Base-by-base conservation (phyloP, 163 green algal species). In the Picocystis sp. region DNA sequence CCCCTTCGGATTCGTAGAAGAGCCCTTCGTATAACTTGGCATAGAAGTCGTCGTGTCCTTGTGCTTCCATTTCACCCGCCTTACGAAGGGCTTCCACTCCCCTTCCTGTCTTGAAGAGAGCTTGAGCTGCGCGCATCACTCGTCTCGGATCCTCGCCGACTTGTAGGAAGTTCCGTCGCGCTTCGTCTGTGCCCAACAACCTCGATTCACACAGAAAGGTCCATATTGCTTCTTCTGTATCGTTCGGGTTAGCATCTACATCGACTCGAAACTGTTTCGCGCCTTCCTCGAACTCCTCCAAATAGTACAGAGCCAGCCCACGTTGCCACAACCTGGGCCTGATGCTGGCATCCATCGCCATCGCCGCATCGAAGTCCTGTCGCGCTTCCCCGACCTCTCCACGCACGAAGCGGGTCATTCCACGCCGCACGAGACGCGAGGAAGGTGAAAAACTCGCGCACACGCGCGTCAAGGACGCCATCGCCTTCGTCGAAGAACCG, bases 281-380 rank as follows among this genome's bases (percentile, higher is more conserved):
- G 1, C 50, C 80, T 47, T 83, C 70, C 29, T 71, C 43, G 38
- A 63, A 85, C 3, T 59, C 33, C 2, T 55, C 53, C 22, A 76
- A 23, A 49, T 86, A 86, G 60, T 83, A 87, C 11, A 84, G 66
- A 5, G 55, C 64, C 1, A 88, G 68, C 5, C 79, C 79, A 12
- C 79, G 65, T 67, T 88, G 79, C 79, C 79, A 88, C 25, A 88
- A 63, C 61, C 80, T 82, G 2, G 79, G 75, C n/a, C 59, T 47
- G 25, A 83, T 57, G 14, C 34, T 21, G 0, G 75, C 66, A 2
- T 71, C 52, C 3, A 56, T 43, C 13, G 50, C 45, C 19, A 85
- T 59, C 1, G 73, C 79, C 0, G 34, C 25, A 56, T 86, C 72
- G 62, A 83, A 83, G 33, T 75, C 69, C 15, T 55, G 29, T 8